Percentiles rank a stretch among this genome's conserved stretches.
Evolutionary conservation across 2,329 filamentous ascomycete genomes (phyloP).

Genomic region (Herpotrichia juniperi): DNA sequence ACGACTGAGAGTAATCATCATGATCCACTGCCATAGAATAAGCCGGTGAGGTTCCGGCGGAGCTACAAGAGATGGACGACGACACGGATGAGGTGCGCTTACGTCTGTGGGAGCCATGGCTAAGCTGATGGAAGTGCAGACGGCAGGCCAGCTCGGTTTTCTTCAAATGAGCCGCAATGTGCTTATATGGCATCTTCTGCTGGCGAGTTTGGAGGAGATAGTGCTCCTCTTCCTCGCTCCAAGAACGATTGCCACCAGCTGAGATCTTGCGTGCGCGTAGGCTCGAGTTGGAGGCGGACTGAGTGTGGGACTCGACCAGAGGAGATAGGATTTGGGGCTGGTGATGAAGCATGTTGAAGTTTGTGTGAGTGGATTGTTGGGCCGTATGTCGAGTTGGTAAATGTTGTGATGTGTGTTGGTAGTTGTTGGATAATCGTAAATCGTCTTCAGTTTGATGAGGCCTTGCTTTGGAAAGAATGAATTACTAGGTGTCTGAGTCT

Average conservation of each 20-base stretch:
- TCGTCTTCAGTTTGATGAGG: conserved; percentile 40
- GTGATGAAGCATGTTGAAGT: conserved; percentile 43
- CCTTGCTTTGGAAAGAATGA: conserved; percentile 45
- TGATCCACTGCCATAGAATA: conserved; percentile 45
- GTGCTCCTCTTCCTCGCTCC: conserved; percentile 87
- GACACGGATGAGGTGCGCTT: conserved; percentile 75
- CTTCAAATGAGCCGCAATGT: conserved; percentile 83
- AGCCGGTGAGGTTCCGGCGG: conserved; percentile 43
- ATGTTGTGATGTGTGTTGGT: conserved; percentile 30
- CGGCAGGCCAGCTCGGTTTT: conserved; percentile 89
- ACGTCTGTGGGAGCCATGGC: conserved; percentile 79
- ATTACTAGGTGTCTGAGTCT: too few relatives aligned
- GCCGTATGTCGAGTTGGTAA: conserved; percentile 20
- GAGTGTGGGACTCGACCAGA: conserved; percentile 43
- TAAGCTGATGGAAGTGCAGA: conserved; percentile 85
- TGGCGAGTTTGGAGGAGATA: conserved; percentile 84
- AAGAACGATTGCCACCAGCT: conserved; percentile 77
- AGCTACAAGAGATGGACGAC: conserved; percentile 55
- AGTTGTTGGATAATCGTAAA: conserved; percentile 14
- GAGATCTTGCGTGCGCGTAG: conserved; percentile 72
- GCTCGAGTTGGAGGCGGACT: conserved; percentile 47
- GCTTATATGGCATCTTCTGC: conserved; percentile 91
- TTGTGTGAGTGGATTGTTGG: conserved; percentile 3
- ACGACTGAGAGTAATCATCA: conserved; percentile 44
- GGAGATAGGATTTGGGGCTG: conserved; percentile 47